Evolutionary conservation across 2,329 filamentous ascomycete genomes (phyloP), one percentile per base, ranked within the genome.

Genomic region (Stachybotrys elegans): DNA sequence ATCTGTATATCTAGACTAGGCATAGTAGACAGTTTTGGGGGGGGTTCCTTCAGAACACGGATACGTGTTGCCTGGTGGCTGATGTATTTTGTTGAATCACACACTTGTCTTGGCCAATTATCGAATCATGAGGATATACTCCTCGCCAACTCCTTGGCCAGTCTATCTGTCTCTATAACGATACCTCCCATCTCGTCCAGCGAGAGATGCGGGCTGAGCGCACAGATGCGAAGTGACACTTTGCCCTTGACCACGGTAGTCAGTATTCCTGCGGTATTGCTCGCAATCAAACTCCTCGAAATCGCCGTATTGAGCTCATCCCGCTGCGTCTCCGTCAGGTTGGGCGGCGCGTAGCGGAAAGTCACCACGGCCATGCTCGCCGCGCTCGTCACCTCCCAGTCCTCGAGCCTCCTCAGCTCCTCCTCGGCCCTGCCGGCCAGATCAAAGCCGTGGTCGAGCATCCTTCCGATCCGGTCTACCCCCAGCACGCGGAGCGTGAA

Each of bases 391-490:
- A 58, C 52, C 23, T 56, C 48, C 56, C 56, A 58, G 9, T 51
- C 36, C 1, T 40, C 19, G 12, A 55, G 13, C 22, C 34, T 41
- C 4, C 45, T 22, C 11, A 58, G 21, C 16, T 52, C 47, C 6
- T 45, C 16, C 12, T 57, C 48, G 1, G 51, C 56, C 9, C 49
- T 45, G 39, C 58, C 49, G 1, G 52, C 56, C 1, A 56, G 42
- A 4, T 43, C 21, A 2, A 58, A 51, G 0, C 54, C 56, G 5
- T 58, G 49, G 42, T 58, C 52, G 25, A 58, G 48, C 52, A 55
- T 56, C 6, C 43, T 38, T 7, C 54, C 48, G 6, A 58, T 27
- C 11, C 29, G 43, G 3, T 58, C 53, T 4, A 54, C 47, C 1
- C 54, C 56, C 20, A 58, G 39, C 0, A 55, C 48, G 1, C 50